Evolutionary conservation across 2,329 filamentous ascomycete species (phyloP).

Genomic region (Cladophialophora immunda): DNA sequence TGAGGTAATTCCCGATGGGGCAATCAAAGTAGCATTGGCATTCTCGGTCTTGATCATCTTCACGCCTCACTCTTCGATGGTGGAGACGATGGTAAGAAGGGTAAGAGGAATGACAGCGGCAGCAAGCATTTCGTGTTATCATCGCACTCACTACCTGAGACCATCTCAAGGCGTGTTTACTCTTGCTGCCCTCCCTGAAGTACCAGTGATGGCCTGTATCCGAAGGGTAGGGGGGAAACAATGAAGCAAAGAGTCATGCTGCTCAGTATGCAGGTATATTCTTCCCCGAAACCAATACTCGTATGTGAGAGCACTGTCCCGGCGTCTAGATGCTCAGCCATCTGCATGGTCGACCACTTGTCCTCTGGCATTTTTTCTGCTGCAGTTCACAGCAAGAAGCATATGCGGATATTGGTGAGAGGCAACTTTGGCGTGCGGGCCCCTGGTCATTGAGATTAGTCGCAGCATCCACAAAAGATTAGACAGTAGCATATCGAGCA

Average conservation of each 20-base stretch:
- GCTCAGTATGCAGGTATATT: too few relatives aligned
- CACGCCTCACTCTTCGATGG: neutral
- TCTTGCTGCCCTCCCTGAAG: too few relatives aligned
- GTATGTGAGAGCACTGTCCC: too few relatives aligned
- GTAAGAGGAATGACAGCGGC: neutral
- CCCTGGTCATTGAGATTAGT: neutral
- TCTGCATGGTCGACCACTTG: too few relatives aligned
- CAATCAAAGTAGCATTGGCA: slow-evolving; percentile 19
- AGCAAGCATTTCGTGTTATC: neutral
- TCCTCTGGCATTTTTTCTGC: too few relatives aligned
- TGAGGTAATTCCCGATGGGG: slow-evolving; percentile 11
- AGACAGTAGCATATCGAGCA: neutral
- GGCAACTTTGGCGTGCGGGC: neutral
- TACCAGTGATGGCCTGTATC: too few relatives aligned
- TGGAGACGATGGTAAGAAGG: neutral
- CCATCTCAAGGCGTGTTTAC: too few relatives aligned
- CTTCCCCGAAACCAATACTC: too few relatives aligned
- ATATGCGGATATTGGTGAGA: neutral
- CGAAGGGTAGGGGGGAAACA: too few relatives aligned
- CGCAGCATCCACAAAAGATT: neutral
- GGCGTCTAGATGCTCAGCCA: too few relatives aligned
- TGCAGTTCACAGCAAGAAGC: too few relatives aligned
- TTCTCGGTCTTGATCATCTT: neutral
- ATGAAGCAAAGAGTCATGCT: too few relatives aligned
- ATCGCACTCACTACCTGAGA: neutral